These are phyloP conservation scores for Solanum tacnaense DNA, from an alignment of 257 asterid genomes.

Conservation along the genomic window DNA sequence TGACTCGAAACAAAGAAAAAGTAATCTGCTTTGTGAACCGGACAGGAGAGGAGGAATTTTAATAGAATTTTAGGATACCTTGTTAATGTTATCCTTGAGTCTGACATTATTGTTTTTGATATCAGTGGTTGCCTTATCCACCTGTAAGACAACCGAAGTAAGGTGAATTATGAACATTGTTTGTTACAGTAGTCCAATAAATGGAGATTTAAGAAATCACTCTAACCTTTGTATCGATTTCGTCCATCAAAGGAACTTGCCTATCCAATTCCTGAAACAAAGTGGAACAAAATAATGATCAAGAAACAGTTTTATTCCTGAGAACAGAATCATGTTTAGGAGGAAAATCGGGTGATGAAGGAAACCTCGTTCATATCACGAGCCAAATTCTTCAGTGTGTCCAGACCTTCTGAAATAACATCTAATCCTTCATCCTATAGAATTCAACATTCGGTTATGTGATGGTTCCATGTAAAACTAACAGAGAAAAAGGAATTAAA, in stretches of 20 bases:
- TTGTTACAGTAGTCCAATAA: not conserved
- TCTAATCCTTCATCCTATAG: conserved; percentile 80
- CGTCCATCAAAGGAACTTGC: conserved; percentile 83
- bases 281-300: not conserved
- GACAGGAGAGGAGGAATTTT: not conserved
- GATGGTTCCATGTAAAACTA: not conserved
- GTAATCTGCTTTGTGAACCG: not conserved
- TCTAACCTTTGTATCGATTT: conserved; percentile 74
- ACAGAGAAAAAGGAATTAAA: not conserved
- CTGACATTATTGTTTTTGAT: conserved; percentile 56
- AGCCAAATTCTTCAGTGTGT: conserved; percentile 69
- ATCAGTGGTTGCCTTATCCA: conserved; percentile 60
- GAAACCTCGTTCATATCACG: conserved; percentile 82
- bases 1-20: not conserved
- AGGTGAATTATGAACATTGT: not conserved
- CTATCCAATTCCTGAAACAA: conserved; percentile 68
- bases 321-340: not conserved
- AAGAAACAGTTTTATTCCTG: not conserved
- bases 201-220: not conserved
- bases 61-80: conserved; percentile 14
- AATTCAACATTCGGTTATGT: not conserved
- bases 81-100: conserved; percentile 50
- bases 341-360: not conserved
- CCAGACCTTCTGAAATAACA: conserved; percentile 67
- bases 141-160: conserved; percentile 31